Percentiles rank a stretch among this genome's conserved stretches.
phyloP scores from a whole-genome alignment of 164 flowering plant species.

The Macadamia tetraphylla region DNA sequence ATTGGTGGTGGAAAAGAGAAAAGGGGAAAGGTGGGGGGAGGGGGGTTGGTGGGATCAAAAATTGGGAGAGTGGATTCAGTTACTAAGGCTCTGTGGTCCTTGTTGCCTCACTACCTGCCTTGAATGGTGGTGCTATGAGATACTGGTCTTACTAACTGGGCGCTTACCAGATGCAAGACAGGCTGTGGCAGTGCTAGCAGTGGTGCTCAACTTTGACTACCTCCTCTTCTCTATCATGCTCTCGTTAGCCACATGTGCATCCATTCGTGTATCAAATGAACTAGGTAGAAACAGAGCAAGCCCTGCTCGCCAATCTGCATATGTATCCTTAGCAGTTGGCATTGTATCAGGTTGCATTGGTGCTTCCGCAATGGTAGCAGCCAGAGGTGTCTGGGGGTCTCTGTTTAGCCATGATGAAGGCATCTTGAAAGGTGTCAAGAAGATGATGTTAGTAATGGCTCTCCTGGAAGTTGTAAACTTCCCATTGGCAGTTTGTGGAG shows the following conservation, averaged over 20 bases:
- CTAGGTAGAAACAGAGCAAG: slow-evolving; percentile 56
- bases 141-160: slow-evolving; percentile 70
- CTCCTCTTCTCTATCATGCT: slow-evolving; percentile 78
- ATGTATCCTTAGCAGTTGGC: slow-evolving; percentile 36
- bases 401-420: slow-evolving; percentile 57
- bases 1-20: slow-evolving; percentile 23
- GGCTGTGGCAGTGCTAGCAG: slow-evolving; percentile 56
- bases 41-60: slow-evolving; percentile 75
- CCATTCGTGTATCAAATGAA: slow-evolving; percentile 77
- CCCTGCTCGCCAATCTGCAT: slow-evolving; percentile 43
- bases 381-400: slow-evolving; percentile 65
- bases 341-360: slow-evolving; percentile 45
- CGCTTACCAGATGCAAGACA: slow-evolving; percentile 50
- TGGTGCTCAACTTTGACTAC: slow-evolving; percentile 85
- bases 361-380: slow-evolving; percentile 43
- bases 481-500: slow-evolving; percentile 71
- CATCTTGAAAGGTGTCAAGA: slow-evolving; percentile 53
- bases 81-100: slow-evolving; percentile 56
- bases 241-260: slow-evolving; percentile 63
- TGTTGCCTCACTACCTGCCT: slow-evolving; percentile 90
- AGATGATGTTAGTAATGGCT: slow-evolving; percentile 69
- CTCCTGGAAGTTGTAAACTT: slow-evolving; percentile 68
- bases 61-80: slow-evolving; percentile 44
- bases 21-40: slow-evolving; percentile 39
- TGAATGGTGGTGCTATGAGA: slow-evolving; percentile 98